A percentile compares a stretch with the other conserved stretches of the same genome.
Evolutionary conservation across 768 basidiomycete species (phyloP).

Genomic region (Daedaleopsis sinensis): DNA sequence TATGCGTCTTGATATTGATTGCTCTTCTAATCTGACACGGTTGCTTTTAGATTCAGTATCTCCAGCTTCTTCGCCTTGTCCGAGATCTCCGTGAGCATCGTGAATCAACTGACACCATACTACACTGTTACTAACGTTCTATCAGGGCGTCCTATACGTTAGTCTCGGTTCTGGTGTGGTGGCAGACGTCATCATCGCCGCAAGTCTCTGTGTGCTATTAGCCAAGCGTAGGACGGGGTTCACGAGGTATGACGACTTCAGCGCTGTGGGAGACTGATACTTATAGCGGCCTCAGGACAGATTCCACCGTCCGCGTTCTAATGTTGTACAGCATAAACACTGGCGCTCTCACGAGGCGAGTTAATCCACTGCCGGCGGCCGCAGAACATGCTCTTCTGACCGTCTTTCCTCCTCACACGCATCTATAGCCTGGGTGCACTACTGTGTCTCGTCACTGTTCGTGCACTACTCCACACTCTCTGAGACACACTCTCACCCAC

Average conservation of each 20-base stretch:
- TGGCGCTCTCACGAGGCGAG: conserved; percentile 28
- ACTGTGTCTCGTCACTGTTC: conserved; percentile 22
- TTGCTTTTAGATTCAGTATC: conserved; percentile 2
- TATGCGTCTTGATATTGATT: neutral
- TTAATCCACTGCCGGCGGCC: neutral
- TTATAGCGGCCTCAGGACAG: conserved; percentile 12
- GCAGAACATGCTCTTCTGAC: neutral
- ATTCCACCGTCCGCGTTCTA: conserved; percentile 24
- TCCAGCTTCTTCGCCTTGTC: conserved; percentile 5
- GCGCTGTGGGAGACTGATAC: neutral
- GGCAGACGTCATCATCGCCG: conserved; percentile 28
- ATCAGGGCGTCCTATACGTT: conserved; percentile 28
- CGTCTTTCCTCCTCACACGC: neutral
- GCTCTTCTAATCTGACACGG: neutral
- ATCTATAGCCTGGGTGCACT: conserved; percentile 25
- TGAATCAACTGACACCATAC: neutral
- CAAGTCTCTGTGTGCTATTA: conserved; percentile 25
- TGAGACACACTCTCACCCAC: neutral
- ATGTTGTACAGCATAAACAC: conserved; percentile 32
- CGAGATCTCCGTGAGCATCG: conserved; percentile 20
- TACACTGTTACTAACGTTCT: too few species aligned
- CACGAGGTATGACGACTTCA: conserved; percentile 9
- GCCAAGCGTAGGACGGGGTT: conserved; percentile 14
- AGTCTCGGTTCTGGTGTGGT: conserved; percentile 26
- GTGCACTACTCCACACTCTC: neutral